Evolutionary conservation across 306 rosid species (phyloP).

Genomic region (Acacia confusa): DNA sequence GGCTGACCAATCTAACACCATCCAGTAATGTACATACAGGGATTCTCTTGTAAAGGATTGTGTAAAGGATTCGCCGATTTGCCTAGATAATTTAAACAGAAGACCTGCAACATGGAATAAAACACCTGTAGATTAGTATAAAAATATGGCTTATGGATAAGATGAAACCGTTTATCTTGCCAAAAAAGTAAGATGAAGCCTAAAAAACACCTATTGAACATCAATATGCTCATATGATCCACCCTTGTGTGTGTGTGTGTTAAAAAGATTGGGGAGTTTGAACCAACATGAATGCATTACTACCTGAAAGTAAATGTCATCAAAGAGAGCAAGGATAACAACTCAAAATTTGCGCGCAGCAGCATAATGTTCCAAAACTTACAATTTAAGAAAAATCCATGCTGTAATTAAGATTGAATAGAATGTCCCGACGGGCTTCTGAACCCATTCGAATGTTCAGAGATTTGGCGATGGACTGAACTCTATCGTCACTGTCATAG

Average conservation of each 20-base stretch:
- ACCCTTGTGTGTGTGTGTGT: neutral
- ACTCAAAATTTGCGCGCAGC: neutral
- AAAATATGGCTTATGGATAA: neutral
- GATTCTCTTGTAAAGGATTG: conserved; percentile 33
- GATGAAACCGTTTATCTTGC: neutral
- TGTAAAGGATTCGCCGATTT: conserved; percentile 19
- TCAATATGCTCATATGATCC: neutral
- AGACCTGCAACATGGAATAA: conserved; percentile 42
- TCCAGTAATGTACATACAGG: conserved; percentile 61
- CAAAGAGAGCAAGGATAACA: neutral
- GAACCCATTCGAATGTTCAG: conserved; percentile 50
- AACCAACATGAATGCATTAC: conserved; percentile 11
- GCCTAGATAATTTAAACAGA: conserved; percentile 21
- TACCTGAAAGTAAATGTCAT: conserved; percentile 4
- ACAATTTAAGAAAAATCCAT: conserved; percentile 54
- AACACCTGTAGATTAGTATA: conserved; percentile 5
- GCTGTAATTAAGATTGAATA: conserved; percentile 69
- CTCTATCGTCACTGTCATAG: conserved; percentile 61
- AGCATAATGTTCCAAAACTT: conserved; percentile 17
- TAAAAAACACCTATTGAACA: neutral
- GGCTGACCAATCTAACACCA: conserved; percentile 26
- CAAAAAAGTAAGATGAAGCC: neutral
- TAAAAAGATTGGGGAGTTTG: neutral
- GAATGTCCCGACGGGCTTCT: conserved; percentile 58
- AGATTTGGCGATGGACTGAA: conserved; percentile 51